phyloP scores from a whole-genome alignment of 202 grass and related monocot genomes.

The Hordeum pubiflorum region DNA sequence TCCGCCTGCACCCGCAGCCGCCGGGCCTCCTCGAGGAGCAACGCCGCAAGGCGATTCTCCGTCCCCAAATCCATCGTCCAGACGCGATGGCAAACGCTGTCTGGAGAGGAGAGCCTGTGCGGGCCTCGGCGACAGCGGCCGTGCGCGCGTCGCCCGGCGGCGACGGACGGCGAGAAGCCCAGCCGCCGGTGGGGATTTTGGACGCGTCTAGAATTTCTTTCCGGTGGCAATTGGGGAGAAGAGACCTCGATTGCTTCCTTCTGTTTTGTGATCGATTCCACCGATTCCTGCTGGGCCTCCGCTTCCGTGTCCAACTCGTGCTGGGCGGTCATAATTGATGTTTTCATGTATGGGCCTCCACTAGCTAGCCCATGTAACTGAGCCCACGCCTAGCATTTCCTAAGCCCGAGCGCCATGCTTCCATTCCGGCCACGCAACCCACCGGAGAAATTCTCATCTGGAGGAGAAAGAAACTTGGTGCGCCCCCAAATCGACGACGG shows the following conservation, averaged over 20 bases:
- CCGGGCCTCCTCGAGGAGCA: conserved; percentile 55
- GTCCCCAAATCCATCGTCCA: conserved; percentile 51
- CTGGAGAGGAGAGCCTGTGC: background rate
- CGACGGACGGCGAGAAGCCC: background rate
- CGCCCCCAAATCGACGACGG: background rate
- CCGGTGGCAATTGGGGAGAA: background rate
- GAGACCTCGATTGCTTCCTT: background rate
- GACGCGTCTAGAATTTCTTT: background rate
- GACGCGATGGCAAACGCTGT: too few species aligned
- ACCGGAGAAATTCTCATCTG: background rate
- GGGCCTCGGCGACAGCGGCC: too few species aligned
- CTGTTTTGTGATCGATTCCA: background rate
- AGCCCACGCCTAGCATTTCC: background rate
- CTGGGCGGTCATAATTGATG: background rate
- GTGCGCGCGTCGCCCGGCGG: background rate
- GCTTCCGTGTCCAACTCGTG: background rate
- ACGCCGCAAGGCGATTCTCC: conserved; percentile 46
- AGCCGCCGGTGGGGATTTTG: background rate
- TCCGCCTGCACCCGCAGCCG: conserved; percentile 43
- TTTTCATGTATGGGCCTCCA: background rate
- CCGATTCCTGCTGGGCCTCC: background rate
- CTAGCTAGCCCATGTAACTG: background rate
- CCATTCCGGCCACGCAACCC: background rate
- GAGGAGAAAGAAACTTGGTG: background rate
- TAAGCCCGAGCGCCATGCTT: background rate